Evolutionary conservation across 257 asterid genomes (phyloP).

Genomic region (Jasminum sambac): DNA sequence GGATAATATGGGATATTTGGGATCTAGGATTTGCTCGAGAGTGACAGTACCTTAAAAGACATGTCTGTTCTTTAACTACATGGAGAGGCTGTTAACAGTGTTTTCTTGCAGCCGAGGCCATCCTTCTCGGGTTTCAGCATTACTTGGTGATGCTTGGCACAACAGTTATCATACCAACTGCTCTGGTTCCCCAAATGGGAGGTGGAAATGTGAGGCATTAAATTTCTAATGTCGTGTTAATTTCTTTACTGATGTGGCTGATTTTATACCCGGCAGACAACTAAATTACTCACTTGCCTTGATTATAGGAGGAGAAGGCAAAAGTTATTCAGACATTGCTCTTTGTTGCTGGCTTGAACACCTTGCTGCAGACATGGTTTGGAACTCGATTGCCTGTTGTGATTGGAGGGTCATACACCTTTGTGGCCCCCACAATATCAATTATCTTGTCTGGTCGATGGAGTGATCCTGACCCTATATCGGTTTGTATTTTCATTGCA

Average conservation of each 20-base stretch:
- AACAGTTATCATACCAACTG: conserved; percentile 83
- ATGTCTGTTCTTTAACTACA: background rate
- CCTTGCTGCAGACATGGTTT: conserved; percentile 76
- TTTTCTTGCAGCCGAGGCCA: conserved; percentile 77
- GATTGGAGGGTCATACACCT: conserved; percentile 89
- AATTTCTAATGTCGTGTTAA: conserved; percentile 5
- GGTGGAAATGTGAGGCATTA: conserved; percentile 82
- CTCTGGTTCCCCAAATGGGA: conserved; percentile 98
- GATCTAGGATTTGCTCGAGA: background rate
- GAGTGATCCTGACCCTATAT: conserved; percentile 75
- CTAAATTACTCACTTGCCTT: background rate
- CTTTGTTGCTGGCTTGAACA: conserved; percentile 86
- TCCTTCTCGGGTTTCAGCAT: conserved; percentile 93
- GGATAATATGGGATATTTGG: background rate
- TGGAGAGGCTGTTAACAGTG: background rate
- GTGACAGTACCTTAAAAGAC: background rate
- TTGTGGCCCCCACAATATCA: conserved; percentile 90
- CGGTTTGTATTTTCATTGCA: conserved; percentile 46
- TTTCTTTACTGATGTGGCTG: background rate
- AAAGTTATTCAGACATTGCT: conserved; percentile 84
- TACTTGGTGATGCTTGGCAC: conserved; percentile 94
- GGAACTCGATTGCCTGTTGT: conserved; percentile 94
- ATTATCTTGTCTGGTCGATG: conserved; percentile 93
- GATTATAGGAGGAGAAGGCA: conserved; percentile 83
- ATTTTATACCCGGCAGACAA: background rate